Conservation (phyloP, 768 basidiomycete species). For the Fomitopsis serialis region DNA sequence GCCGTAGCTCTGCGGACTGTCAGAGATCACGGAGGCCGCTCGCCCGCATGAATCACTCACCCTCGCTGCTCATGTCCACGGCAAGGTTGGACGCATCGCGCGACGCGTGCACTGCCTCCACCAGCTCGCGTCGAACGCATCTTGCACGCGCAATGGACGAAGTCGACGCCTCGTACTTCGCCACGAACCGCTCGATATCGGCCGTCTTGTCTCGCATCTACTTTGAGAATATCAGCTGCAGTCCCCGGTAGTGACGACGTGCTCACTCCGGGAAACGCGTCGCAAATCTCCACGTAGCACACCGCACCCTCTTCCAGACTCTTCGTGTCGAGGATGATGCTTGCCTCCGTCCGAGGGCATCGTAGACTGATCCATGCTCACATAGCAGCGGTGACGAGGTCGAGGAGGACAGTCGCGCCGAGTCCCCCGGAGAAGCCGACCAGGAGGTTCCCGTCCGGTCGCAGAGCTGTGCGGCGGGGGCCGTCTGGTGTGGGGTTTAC, state of each 20-base stretch:
- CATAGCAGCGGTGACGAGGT: conserved; percentile 57
- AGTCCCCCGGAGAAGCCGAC: conserved; percentile 78
- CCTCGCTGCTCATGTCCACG: conserved; percentile 50
- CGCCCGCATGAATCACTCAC: conserved; percentile 19
- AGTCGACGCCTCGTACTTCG: conserved; percentile 47
- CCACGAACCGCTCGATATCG: conserved; percentile 42
- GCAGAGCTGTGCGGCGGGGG: conserved; percentile 52
- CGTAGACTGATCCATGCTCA: conserved; percentile 20
- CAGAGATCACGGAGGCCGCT: not conserved
- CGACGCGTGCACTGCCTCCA: conserved; percentile 42
- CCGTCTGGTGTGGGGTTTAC: conserved; percentile 54
- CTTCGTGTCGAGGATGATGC: conserved; percentile 57
- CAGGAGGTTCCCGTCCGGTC: conserved; percentile 63
- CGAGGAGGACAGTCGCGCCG: conserved; percentile 67
- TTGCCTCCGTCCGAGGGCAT: conserved; percentile 45
- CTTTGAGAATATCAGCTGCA: conserved; percentile 6
- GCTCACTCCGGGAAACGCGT: conserved; percentile 57
- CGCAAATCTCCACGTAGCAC: conserved; percentile 68
- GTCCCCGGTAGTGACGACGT: not conserved
- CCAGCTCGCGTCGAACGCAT: conserved; percentile 69
- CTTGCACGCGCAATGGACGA: conserved; percentile 64
- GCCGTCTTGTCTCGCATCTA: conserved; percentile 54
- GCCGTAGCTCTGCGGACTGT: conserved; percentile 18
- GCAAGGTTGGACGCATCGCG: conserved; percentile 23
- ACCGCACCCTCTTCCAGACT: conserved; percentile 60